Conservation (phyloP, 768 basidiomycete species). For the Boletus vinaceobasis region DNA sequence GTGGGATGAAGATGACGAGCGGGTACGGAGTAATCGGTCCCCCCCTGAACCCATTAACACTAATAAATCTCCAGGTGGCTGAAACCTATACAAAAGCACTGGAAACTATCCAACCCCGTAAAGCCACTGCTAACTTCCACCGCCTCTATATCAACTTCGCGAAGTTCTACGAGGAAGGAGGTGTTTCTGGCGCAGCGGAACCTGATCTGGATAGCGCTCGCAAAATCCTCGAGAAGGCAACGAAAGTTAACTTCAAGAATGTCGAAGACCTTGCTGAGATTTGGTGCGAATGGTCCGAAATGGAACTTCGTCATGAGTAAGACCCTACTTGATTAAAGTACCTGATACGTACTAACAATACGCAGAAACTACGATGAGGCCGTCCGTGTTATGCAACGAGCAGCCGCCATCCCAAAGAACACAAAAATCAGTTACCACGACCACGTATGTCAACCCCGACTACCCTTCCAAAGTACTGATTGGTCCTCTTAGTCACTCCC, state of each 20-base stretch:
- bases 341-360: constrained; percentile 8
- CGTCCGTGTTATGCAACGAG: constrained; percentile 94
- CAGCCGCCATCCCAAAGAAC: constrained; percentile 85
- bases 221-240: constrained; percentile 90
- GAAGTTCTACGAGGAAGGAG: constrained; percentile 97
- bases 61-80: constrained; percentile 57
- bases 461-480: constrained; percentile 11
- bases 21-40: constrained; percentile 45
- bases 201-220: constrained; percentile 80
- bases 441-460: constrained; percentile 54
- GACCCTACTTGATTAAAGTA: constrained; percentile 28
- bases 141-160: constrained; percentile 93
- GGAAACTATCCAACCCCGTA: constrained; percentile 82
- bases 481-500: constrained; percentile 57
- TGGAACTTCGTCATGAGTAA: constrained; percentile 95
- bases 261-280: constrained; percentile 97
- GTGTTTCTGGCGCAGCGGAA: constrained; percentile 74
- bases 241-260: constrained; percentile 87
- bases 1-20: constrained; percentile 91
- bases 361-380: constrained; percentile 96
- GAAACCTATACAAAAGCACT: constrained; percentile 91
- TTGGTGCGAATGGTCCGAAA: constrained; percentile 99
- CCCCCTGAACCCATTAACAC: background rate
- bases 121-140: constrained; percentile 88
- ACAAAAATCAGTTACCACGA: constrained; percentile 91